phyloP scores from a whole-genome alignment of 768 basidiomycete genomes.

The Leucosporidium yakuticum region DNA sequence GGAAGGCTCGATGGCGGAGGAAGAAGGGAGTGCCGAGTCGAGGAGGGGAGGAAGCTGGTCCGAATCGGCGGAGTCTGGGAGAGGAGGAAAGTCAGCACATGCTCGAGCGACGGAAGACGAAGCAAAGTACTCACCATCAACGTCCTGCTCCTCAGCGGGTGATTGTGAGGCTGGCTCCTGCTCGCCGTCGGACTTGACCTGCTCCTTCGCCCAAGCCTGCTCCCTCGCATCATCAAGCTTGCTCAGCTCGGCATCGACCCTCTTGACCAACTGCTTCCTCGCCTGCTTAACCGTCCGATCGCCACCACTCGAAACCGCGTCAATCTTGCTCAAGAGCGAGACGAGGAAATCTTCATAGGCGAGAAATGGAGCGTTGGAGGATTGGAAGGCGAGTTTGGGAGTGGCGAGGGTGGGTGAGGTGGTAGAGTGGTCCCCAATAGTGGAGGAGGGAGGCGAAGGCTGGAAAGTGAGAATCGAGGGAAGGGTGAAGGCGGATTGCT shows the following conservation, averaged over 20 bases:
- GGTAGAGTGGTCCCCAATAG: too few species aligned
- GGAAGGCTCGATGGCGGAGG: too few species aligned
- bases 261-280: conserved; percentile 30
- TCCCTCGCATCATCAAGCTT: conserved; percentile 22
- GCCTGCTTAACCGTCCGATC: conserved; percentile 17
- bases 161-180: too few species aligned
- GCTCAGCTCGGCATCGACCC: conserved; percentile 19
- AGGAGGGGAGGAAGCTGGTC: too few species aligned
- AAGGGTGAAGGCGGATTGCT: conserved; percentile 45
- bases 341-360: conserved; percentile 27
- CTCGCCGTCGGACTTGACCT: not conserved
- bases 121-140: too few species aligned
- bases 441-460: conserved; percentile 4
- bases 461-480: conserved; percentile 42
- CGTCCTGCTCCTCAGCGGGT: too few species aligned
- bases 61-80: too few species aligned
- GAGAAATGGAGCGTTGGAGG: conserved; percentile 38
- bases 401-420: conserved; percentile 1
- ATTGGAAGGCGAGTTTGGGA: conserved; percentile 54
- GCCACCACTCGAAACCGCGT: conserved; percentile 17
- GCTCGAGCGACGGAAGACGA: too few species aligned
- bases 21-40: too few species aligned
- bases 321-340: conserved; percentile 22
- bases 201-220: conserved; percentile 12
- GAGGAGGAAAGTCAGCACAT: too few species aligned